These are phyloP conservation scores for Peribolospora baueri DNA, from an alignment of 768 basidiomycete genomes.

Conservation along the genomic window DNA sequence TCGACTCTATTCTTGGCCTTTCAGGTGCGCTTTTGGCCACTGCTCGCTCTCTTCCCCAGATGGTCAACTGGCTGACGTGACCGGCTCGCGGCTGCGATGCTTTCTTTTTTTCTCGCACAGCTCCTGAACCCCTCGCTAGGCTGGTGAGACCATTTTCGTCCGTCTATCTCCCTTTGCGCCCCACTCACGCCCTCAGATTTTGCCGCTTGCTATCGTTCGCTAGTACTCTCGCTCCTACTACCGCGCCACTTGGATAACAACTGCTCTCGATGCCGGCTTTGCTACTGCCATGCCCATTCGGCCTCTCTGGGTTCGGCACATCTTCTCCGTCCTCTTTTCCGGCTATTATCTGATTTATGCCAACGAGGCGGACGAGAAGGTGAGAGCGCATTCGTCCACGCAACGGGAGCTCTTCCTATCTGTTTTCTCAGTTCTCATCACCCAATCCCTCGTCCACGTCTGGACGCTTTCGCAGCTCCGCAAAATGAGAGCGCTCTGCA, in stretches of 20 bases:
- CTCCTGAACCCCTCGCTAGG: constrained; percentile 75
- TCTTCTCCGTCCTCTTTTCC: constrained; percentile 63
- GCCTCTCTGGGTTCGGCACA: constrained; percentile 70
- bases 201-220: constrained; percentile 1
- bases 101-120: constrained; percentile 22
- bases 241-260: constrained; percentile 82
- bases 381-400: constrained; percentile 17
- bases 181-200: background rate
- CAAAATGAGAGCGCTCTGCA: constrained; percentile 71
- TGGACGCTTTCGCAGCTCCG: constrained; percentile 36
- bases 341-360: constrained; percentile 70
- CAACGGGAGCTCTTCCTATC: background rate
- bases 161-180: background rate
- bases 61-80: background rate
- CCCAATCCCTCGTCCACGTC: background rate
- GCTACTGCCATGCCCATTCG: constrained; percentile 83
- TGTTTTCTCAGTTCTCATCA: background rate
- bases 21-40: constrained; percentile 30
- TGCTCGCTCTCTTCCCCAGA: background rate
- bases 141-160: constrained; percentile 28
- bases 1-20: constrained; percentile 64
- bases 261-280: constrained; percentile 82
- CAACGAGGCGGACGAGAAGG: constrained; percentile 88
- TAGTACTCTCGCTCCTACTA: constrained; percentile 84
- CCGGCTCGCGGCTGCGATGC: constrained; percentile 6